Evolutionary conservation across 257 asterid species (phyloP).

Genomic region (Solanum virginianum): DNA sequence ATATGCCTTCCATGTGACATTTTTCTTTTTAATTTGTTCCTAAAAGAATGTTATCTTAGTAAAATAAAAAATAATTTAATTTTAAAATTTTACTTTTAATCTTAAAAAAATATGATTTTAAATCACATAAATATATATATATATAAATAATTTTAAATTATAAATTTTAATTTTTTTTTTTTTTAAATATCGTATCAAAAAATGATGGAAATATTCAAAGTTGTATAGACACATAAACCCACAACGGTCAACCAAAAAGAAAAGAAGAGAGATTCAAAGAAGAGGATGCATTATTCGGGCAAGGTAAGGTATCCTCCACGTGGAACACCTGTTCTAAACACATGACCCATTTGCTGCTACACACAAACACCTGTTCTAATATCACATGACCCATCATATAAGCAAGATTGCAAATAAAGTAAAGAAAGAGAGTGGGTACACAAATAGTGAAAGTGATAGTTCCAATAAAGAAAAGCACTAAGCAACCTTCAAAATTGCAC

Average conservation of each 20-base stretch:
- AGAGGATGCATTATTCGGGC: background rate
- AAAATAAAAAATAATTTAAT: too few relatives aligned
- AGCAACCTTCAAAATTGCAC: background rate
- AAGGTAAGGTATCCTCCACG: background rate
- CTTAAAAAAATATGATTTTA: too few relatives aligned
- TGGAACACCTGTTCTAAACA: background rate
- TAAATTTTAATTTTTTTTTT: too few relatives aligned
- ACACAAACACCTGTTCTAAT: background rate
- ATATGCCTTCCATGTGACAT: too few relatives aligned
- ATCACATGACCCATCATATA: background rate
- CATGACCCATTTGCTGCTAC: background rate
- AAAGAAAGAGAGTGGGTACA: background rate
- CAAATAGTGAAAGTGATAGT: conserved; percentile 4
- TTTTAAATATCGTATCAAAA: too few relatives aligned
- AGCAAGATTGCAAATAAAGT: background rate
- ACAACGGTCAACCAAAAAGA: background rate
- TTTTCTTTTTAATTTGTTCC: rapidly evolving
- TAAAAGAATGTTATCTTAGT: too few relatives aligned
- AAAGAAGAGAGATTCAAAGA: background rate
- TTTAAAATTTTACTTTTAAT: too few relatives aligned
- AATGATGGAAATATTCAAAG: too few relatives aligned
- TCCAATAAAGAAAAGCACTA: background rate
- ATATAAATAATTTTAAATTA: too few relatives aligned
- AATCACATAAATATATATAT: too few relatives aligned
- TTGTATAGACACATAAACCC: too few relatives aligned